These are phyloP conservation scores for Cornus controversa DNA, from an alignment of 148 eudicot species.

Conservation along the genomic window DNA sequence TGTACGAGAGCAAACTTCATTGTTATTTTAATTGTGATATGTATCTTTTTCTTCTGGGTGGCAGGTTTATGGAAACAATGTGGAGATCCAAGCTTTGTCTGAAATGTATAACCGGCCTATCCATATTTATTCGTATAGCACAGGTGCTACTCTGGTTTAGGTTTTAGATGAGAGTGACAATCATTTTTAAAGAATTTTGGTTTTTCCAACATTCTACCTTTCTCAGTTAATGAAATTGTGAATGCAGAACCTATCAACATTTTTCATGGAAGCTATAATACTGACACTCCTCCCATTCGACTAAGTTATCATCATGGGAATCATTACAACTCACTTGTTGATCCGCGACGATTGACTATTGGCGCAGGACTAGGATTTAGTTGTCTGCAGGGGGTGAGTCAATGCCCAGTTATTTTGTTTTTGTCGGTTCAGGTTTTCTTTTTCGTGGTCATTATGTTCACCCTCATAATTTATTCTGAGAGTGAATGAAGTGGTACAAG, in stretches of 20 bases:
- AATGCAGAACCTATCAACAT: constrained; percentile 88
- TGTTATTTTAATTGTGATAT: background rate
- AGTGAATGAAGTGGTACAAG: too few relatives aligned
- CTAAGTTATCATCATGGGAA: constrained; percentile 92
- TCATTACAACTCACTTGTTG: constrained; percentile 98
- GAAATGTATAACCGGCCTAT: constrained; percentile 99
- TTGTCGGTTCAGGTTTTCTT: background rate
- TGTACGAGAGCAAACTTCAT: background rate
- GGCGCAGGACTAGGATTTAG: constrained; percentile 99
- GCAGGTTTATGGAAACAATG: constrained; percentile 96
- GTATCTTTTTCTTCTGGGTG: constrained; percentile 11
- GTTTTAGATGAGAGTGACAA: background rate
- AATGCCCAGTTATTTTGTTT: background rate
- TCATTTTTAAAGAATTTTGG: background rate
- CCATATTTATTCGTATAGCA: constrained; percentile 91
- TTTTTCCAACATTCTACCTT: constrained; percentile 7
- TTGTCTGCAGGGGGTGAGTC: constrained; percentile 81
- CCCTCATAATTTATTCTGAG: background rate
- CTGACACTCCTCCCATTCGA: constrained; percentile 88
- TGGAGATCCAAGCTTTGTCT: constrained; percentile 89
- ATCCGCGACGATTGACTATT: constrained; percentile 82
- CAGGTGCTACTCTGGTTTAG: constrained; percentile 45
- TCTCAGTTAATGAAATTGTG: background rate
- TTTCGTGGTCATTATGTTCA: background rate
- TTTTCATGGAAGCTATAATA: constrained; percentile 83